Evolutionary conservation across 2,329 filamentous ascomycete species (phyloP).

Genomic region (Cladosporium colombiae): DNA sequence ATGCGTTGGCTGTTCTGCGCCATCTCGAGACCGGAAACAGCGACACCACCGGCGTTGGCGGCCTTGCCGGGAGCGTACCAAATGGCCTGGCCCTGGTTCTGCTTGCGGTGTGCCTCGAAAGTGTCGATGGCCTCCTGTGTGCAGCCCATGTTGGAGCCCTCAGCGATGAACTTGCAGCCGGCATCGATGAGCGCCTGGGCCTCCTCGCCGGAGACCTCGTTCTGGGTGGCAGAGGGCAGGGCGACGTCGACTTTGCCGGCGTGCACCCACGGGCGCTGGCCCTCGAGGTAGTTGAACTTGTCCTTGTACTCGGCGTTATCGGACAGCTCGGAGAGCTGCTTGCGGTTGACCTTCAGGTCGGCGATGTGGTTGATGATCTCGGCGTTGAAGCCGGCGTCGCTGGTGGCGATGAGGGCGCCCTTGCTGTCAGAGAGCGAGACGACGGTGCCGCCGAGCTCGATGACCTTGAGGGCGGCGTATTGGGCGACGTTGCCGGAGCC

Average conservation of each 20-base stretch:
- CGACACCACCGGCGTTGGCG: conserved; percentile 95
- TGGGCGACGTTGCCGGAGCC: conserved; percentile 98
- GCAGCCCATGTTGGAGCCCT: conserved; percentile 99
- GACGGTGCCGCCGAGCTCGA: conserved; percentile 91
- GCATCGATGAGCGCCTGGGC: conserved; percentile 75
- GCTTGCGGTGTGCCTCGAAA: conserved; percentile 76
- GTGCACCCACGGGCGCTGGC: conserved; percentile 87
- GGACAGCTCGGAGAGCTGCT: conserved; percentile 74
- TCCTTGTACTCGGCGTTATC: conserved; percentile 55
- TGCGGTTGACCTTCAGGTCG: conserved; percentile 80
- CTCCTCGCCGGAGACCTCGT: conserved; percentile 93
- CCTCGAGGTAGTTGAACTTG: conserved; percentile 82
- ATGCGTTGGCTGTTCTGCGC: conserved; percentile 92
- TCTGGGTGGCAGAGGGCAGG: conserved; percentile 92
- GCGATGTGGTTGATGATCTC: conserved; percentile 80
- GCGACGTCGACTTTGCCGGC: conserved; percentile 87
- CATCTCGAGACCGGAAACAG: conserved; percentile 97
- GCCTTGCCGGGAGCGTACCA: conserved; percentile 99
- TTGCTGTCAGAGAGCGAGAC: conserved; percentile 92
- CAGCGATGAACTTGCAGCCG: conserved; percentile 83
- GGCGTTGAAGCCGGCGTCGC: conserved; percentile 70
- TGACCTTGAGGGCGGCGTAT: conserved; percentile 93
- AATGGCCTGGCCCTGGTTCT: conserved; percentile 70
- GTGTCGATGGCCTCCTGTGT: conserved; percentile 92
- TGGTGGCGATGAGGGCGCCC: conserved; percentile 75